Base-by-base conservation (phyloP, 202 grass and related monocot genomes). In the Carex arenaria region DNA sequence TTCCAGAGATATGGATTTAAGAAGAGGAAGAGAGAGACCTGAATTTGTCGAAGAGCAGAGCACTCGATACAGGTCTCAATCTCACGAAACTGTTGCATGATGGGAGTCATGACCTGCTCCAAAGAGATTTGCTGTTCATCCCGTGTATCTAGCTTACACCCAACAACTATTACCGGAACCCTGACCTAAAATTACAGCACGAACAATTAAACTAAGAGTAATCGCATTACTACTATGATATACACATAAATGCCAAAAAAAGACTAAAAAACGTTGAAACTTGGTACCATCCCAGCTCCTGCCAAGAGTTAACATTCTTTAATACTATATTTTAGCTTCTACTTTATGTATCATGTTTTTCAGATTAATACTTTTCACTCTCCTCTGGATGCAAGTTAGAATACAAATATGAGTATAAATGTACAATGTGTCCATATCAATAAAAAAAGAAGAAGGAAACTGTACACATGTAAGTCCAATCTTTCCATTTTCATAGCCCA, bases 21-120 rank as follows among this genome's bases (percentile, higher is more conserved):
- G 45, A 49, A 49, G 45, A 49, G 45, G 10, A 55, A 45, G 56
- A 80, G 38, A 43, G 59, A 82, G 64, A 98, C 95, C 93, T 98
- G 95, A 86, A 98, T 95, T 90, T 98, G 92, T 72, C 95, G 86
- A 76, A 98, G 95, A 18, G 90, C 92, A 2, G 92, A 98, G 67
- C 95, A 98, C 70, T 98, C 95, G 12, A 98, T 98, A 90, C 95
- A 98, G 60, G 95, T 95, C 86, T 98, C 92, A 12, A 98, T 98
- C 85, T 98, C 92, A 5, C 92, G 86, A 73, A 93, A 98, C 15
- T 83, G 86, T 84, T 98, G 95, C 95, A 98, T 98, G 83, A 98
- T 98, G 61, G 92, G 92, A 54, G 89, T 88, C 95, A 98, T 98
- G 23, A 94, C 89, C 89, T 98, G 95, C 82, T 98, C 92, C 47